A percentile compares a stretch with the other conserved stretches of the same genome.
Conservation (phyloP, 2,329 filamentous ascomycete species). For the Cyphellophora europaea region DNA sequence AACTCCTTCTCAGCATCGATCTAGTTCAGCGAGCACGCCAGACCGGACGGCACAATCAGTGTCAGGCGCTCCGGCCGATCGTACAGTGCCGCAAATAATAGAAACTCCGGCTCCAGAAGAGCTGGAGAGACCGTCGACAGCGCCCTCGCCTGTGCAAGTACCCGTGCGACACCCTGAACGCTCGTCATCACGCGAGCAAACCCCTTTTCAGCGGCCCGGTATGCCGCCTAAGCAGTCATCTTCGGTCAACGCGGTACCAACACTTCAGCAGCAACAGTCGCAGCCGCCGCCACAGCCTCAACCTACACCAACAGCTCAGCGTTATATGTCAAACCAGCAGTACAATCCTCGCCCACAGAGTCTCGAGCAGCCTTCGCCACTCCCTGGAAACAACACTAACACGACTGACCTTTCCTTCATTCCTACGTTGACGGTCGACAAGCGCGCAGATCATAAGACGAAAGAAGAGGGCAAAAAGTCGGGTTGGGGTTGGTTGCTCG, state of each 20-base stretch:
- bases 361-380: constrained; percentile 59
- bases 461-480: constrained; percentile 68
- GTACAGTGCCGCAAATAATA: constrained; percentile 46
- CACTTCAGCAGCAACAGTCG: constrained; percentile 2
- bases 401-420: constrained; percentile 75
- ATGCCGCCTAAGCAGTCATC: constrained; percentile 13
- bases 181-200: constrained; percentile 33
- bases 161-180: constrained; percentile 36
- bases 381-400: constrained; percentile 60
- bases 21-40: constrained; percentile 27
- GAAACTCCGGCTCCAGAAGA: constrained; percentile 16
- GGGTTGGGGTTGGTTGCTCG: constrained; percentile 68
- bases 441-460: constrained; percentile 66
- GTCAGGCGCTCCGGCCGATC: constrained; percentile 43
- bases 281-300: constrained; percentile 20
- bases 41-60: constrained; percentile 44
- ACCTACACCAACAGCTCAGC: constrained; percentile 18
- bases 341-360: constrained; percentile 29
- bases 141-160: constrained; percentile 22
- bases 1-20: constrained; percentile 18
- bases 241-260: constrained; percentile 20
- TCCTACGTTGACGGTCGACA: constrained; percentile 65
- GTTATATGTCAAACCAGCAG: constrained; percentile 18
- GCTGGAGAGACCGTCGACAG: constrained; percentile 11
- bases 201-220: constrained; percentile 38